These are phyloP conservation scores for Prillingera fragicola DNA, from an alignment of 1,284 basidiomycete genomes.

Conservation along the genomic window DNA sequence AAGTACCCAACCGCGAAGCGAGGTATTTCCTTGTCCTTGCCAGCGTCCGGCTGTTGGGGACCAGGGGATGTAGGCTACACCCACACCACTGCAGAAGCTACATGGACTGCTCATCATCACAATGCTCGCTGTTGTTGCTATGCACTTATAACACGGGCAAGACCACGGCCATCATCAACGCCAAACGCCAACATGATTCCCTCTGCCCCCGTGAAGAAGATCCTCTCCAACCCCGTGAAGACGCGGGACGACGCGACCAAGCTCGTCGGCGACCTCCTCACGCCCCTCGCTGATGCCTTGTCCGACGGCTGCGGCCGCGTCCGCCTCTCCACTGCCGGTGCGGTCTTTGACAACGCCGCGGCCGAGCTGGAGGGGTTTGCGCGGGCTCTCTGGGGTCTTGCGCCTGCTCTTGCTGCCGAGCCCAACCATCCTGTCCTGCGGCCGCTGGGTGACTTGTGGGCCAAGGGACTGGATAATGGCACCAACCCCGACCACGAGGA, in stretches of 20 bases:
- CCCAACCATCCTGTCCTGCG: constrained; percentile 16
- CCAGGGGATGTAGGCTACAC: no score
- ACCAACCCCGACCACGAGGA: constrained; percentile 19
- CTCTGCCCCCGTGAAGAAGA: constrained; percentile 7
- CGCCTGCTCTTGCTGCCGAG: constrained; percentile 15
- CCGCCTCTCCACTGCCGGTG: constrained; percentile 18
- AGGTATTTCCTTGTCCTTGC: no score
- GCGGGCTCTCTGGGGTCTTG: constrained; percentile 21
- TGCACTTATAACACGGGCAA: neutral
- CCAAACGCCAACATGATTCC: neutral
- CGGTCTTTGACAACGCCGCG: constrained; percentile 19
- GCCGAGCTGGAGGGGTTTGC: constrained; percentile 26
- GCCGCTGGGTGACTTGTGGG: constrained; percentile 14
- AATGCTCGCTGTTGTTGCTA: no score
- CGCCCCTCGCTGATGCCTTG: constrained; percentile 13
- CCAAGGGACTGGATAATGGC: constrained; percentile 16
- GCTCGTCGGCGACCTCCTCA: constrained; percentile 18
- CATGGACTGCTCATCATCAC: no score
- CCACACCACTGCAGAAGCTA: no score
- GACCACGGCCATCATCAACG: neutral
- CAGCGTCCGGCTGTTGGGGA: no score
- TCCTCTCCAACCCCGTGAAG: constrained; percentile 17
- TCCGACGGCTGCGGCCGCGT: constrained; percentile 16
- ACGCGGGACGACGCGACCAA: constrained; percentile 17
- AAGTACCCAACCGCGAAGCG: no score